A percentile compares a stretch with the other conserved stretches of the same genome.
phyloP scores from a whole-genome alignment of 2,329 filamentous ascomycete genomes.

The Periconia sp. region DNA sequence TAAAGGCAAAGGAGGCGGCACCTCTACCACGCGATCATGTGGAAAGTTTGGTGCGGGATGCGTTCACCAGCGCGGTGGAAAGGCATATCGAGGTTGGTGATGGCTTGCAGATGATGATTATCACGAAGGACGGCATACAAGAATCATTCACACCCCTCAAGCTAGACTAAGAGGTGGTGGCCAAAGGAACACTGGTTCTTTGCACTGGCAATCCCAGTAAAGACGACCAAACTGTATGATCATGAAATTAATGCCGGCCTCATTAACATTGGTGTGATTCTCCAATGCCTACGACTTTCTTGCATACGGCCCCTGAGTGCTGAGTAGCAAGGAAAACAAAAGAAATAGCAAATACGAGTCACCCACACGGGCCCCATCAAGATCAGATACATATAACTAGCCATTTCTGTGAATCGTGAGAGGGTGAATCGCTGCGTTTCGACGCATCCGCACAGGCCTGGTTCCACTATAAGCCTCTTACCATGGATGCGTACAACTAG shows the following conservation, averaged over 20 bases:
- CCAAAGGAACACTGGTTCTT: slow-evolving; percentile 39
- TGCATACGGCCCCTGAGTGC: background rate
- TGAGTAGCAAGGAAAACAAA: background rate
- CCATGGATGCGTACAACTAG: background rate
- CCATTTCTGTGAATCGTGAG: no score
- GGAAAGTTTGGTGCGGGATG: slow-evolving; percentile 89
- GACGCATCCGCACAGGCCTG: no score
- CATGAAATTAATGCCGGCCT: slow-evolving; percentile 3
- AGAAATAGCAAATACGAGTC: background rate
- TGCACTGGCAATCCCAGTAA: slow-evolving; percentile 24
- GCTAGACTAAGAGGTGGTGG: slow-evolving; percentile 43
- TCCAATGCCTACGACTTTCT: background rate
- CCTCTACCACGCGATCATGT: slow-evolving; percentile 74
- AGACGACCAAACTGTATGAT: slow-evolving; percentile 19
- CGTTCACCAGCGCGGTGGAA: slow-evolving; percentile 96
- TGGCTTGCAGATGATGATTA: slow-evolving; percentile 90
- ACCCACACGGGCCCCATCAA: background rate
- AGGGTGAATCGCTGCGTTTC: no score
- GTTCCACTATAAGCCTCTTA: background rate
- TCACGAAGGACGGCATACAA: slow-evolving; percentile 84
- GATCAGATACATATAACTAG: background rate
- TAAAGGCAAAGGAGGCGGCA: slow-evolving; percentile 69
- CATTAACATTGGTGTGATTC: background rate
- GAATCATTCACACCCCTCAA: slow-evolving; percentile 85
- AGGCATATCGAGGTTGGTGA: slow-evolving; percentile 99